Conservation (phyloP, 257 asterid species). For the Primulina tabacum region DNA sequence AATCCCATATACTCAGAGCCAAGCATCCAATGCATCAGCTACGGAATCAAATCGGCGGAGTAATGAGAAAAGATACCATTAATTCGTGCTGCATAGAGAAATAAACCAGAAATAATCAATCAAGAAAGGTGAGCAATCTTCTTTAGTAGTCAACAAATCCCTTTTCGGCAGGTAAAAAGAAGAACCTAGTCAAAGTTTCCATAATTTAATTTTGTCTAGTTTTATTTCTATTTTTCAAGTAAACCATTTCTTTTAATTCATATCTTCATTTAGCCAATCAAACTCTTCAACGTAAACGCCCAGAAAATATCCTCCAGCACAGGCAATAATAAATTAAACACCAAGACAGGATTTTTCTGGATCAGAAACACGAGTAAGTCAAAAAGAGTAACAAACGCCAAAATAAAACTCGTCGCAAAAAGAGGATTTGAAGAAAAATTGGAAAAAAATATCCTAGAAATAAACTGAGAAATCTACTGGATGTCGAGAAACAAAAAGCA, state of each 20-base stretch:
- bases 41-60: conserved; percentile 24
- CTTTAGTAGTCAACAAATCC: conserved; percentile 18
- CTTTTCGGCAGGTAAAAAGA: conserved; percentile 16
- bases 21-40: conserved; percentile 42
- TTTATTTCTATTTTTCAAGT: conserved; percentile 15
- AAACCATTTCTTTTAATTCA: not conserved
- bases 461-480: conserved; percentile 10
- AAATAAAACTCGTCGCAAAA: conserved; percentile 16
- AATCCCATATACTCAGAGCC: conserved; percentile 24
- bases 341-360: not conserved
- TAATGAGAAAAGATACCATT: conserved; percentile 18
- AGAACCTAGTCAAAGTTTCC: conserved; percentile 24
- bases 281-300: conserved; percentile 9
- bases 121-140: conserved; percentile 23
- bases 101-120: conserved; percentile 27
- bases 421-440: not conserved
- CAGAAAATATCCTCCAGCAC: conserved; percentile 15
- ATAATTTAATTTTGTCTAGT: conserved; percentile 9
- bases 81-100: conserved; percentile 36
- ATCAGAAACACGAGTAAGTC: conserved; percentile 5
- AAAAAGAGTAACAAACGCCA: conserved; percentile 5
- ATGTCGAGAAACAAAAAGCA: conserved; percentile 22
- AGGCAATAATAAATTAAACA: not conserved
- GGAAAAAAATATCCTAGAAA: not conserved
- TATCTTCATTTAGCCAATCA: conserved; percentile 18